A percentile compares a stretch with the other conserved stretches of the same genome.
phyloP scores from a whole-genome alignment of 108 stramenopile species.

The Schizochytrium sp. region DNA sequence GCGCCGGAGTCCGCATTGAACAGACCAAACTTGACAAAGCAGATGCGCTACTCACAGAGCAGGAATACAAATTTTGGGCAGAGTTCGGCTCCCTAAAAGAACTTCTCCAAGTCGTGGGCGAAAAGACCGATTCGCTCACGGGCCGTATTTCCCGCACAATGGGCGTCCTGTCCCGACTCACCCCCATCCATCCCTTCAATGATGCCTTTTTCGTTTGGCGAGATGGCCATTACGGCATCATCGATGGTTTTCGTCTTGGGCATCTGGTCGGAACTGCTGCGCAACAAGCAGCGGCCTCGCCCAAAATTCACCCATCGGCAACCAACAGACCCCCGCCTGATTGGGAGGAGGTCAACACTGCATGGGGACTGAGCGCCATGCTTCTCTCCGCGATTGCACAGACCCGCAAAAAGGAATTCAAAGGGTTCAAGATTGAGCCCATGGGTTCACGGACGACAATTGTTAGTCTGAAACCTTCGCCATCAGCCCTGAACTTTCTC shows the following conservation, averaged over 20 bases:
- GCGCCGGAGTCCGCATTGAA: background rate
- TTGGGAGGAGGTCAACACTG: constrained; percentile 7
- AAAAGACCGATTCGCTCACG: background rate
- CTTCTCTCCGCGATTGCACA: background rate
- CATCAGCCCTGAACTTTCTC: background rate
- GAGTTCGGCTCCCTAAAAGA: background rate
- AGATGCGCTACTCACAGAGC: background rate
- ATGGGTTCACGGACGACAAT: background rate
- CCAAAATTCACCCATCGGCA: background rate
- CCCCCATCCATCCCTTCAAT: constrained; percentile 25
- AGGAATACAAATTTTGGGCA: background rate
- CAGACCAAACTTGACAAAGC: background rate
- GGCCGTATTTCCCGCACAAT: background rate
- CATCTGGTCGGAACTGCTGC: background rate
- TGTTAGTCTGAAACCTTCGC: background rate
- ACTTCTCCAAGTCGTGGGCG: background rate
- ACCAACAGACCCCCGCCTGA: background rate
- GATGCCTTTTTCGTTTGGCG: constrained; percentile 48
- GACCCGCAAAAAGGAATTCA: background rate
- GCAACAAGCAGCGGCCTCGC: background rate
- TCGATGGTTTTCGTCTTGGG: constrained; percentile 45
- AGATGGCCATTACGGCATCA: constrained; percentile 39
- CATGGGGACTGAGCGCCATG: constrained; percentile 13
- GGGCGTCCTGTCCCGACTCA: background rate
- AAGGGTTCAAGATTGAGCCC: background rate